A percentile compares a stretch with the other conserved stretches of the same genome.
Evolutionary conservation across 768 basidiomycete species (phyloP).

Genomic region (Pleurotus djamor): DNA sequence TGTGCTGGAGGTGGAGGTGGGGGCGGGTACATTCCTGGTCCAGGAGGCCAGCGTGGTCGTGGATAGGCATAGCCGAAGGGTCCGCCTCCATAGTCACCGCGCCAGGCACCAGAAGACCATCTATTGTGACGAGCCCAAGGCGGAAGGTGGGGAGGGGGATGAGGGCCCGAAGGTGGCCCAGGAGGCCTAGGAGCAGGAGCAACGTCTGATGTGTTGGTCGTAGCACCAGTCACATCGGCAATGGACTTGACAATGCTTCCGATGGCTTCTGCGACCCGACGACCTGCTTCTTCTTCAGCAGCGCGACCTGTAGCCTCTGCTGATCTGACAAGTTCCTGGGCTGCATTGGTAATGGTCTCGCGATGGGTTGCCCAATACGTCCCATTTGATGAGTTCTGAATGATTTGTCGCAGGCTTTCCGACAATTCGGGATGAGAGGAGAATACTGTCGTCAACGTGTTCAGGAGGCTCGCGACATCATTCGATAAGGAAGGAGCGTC

Average conservation of each 20-base stretch:
- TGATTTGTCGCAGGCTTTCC: conserved; percentile 62
- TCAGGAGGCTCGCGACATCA: conserved; percentile 64
- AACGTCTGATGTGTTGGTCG: not conserved
- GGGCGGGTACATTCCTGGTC: not conserved
- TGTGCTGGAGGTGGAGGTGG: conserved; percentile 13
- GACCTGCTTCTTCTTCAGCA: conserved; percentile 65
- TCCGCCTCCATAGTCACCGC: not conserved
- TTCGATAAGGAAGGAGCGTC: conserved; percentile 50
- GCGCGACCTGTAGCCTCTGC: conserved; percentile 38
- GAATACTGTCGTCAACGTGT: conserved; percentile 51
- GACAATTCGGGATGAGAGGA: conserved; percentile 70
- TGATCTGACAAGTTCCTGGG: conserved; percentile 44
- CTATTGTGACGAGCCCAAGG: conserved; percentile 5
- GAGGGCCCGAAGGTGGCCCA: conserved; percentile 3
- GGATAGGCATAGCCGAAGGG: conserved; percentile 3
- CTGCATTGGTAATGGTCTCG: conserved; percentile 54
- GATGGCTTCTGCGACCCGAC: conserved; percentile 61
- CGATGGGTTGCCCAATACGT: conserved; percentile 70
- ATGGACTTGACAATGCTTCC: conserved; percentile 56
- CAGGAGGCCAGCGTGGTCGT: not conserved
- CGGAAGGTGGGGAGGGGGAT: not conserved
- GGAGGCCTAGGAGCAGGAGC: not conserved
- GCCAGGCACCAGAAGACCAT: conserved; percentile 8
- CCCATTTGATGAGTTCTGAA: conserved; percentile 59
- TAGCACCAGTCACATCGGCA: conserved; percentile 25